A percentile compares a stretch with the other conserved stretches of the same genome.
Conservation (phyloP, 129 eudicot genomes). For the Artemisia argyi region DNA sequence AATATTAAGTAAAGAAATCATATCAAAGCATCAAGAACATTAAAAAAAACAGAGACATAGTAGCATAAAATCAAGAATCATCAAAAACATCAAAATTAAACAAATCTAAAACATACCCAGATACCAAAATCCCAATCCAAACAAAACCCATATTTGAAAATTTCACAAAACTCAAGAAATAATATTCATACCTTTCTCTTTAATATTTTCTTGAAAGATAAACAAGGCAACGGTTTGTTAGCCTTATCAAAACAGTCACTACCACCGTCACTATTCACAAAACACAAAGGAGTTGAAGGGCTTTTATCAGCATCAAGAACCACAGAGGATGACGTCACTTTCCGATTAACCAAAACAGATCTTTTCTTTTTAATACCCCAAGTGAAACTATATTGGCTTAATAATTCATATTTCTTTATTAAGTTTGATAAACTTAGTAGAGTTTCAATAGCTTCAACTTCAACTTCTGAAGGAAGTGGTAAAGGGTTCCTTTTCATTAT, state of each 20-base stretch:
- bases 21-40: slow-evolving; percentile 2
- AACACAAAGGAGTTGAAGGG: slow-evolving; percentile 52
- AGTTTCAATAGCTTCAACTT: slow-evolving; percentile 33
- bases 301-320: slow-evolving; percentile 37
- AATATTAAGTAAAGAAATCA: background rate
- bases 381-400: background rate
- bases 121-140: background rate
- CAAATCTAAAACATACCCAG: slow-evolving; percentile 20
- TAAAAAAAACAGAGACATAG: background rate
- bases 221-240: slow-evolving; percentile 16
- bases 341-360: slow-evolving; percentile 30
- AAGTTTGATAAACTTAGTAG: slow-evolving; percentile 27
- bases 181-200: slow-evolving; percentile 40
- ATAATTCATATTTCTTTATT: background rate
- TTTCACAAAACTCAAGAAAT: background rate
- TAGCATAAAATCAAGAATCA: slow-evolving; percentile 7
- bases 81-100: background rate
- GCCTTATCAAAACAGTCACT: slow-evolving; percentile 44
- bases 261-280: slow-evolving; percentile 43
- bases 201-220: slow-evolving; percentile 10
- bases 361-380: slow-evolving; percentile 50
- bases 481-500: background rate
- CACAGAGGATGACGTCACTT: background rate
- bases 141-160: slow-evolving; percentile 21
- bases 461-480: slow-evolving; percentile 20